A percentile compares a stretch with the other conserved stretches of the same genome.
phyloP scores from a whole-genome alignment of 208 protist species.

The Endotrypanum monterogeii region DNA sequence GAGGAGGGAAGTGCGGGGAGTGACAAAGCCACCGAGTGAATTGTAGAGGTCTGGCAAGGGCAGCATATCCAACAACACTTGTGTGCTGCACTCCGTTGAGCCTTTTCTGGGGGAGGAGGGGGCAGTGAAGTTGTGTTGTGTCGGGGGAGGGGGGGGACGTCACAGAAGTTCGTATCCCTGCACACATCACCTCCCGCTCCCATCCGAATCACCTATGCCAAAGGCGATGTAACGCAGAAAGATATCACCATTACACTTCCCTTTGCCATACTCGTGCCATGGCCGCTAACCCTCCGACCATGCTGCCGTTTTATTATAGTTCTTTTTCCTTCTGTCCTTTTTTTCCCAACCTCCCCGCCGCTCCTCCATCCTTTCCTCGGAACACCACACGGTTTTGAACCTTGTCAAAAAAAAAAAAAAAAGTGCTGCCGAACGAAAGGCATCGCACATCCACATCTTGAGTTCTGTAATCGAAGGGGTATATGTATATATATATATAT shows the following conservation, averaged over 20 bases:
- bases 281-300: not conserved
- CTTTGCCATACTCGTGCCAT: not conserved
- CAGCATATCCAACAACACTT: not conserved
- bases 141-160: not conserved
- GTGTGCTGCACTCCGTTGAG: not conserved
- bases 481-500: slow-evolving; percentile 22
- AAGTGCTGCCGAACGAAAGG: not conserved
- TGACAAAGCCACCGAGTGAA: not conserved
- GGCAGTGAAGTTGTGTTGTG: too few relatives aligned
- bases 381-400: not conserved
- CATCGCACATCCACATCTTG: not conserved
- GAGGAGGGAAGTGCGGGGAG: not conserved
- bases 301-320: not conserved
- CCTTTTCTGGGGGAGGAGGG: not conserved
- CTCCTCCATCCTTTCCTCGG: not conserved
- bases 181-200: not conserved
- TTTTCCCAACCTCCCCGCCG: too few relatives aligned
- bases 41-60: not conserved
- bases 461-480: not conserved
- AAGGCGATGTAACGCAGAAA: not conserved
- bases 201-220: not conserved
- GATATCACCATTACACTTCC: not conserved
- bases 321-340: not conserved
- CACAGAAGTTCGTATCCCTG: not conserved
- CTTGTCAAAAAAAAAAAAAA: too few relatives aligned